phyloP scores from a whole-genome alignment of 495 filamentous ascomycete genomes.

The Neurospora sp. region DNA sequence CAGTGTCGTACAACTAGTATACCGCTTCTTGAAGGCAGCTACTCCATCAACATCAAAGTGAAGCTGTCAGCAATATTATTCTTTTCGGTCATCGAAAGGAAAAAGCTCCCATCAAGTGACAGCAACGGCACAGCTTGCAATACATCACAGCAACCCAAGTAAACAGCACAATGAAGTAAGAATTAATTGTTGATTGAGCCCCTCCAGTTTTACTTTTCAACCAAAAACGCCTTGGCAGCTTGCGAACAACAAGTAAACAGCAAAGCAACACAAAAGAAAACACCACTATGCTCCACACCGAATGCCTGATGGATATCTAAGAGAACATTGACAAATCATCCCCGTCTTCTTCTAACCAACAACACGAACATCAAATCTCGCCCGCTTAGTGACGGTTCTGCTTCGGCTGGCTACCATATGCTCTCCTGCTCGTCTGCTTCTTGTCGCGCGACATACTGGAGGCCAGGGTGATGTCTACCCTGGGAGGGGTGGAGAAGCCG shows the following conservation, averaged over 20 bases:
- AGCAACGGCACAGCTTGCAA: background rate
- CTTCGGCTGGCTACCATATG: constrained; percentile 61
- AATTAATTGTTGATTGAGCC: background rate
- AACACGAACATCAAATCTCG: background rate
- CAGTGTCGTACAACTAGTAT: too few species aligned
- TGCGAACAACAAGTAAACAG: background rate
- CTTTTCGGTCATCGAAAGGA: background rate
- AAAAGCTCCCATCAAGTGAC: background rate
- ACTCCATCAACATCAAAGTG: too few species aligned
- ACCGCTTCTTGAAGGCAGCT: too few species aligned
- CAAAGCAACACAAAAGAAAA: background rate
- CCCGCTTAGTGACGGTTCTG: constrained; percentile 16
- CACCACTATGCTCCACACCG: background rate
- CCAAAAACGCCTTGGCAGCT: background rate
- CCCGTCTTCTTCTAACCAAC: background rate
- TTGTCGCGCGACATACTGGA: constrained; percentile 83
- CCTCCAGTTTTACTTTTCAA: background rate
- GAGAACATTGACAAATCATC: background rate
- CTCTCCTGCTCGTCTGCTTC: constrained; percentile 64
- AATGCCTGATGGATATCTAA: background rate
- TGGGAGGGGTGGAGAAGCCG: constrained; percentile 79
- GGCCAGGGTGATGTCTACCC: constrained; percentile 81
- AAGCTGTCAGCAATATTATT: too few species aligned
- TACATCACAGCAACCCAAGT: background rate
- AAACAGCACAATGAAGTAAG: background rate